Base-by-base conservation (phyloP, 805 yeast species). In the Saturnispora besseyi region DNA sequence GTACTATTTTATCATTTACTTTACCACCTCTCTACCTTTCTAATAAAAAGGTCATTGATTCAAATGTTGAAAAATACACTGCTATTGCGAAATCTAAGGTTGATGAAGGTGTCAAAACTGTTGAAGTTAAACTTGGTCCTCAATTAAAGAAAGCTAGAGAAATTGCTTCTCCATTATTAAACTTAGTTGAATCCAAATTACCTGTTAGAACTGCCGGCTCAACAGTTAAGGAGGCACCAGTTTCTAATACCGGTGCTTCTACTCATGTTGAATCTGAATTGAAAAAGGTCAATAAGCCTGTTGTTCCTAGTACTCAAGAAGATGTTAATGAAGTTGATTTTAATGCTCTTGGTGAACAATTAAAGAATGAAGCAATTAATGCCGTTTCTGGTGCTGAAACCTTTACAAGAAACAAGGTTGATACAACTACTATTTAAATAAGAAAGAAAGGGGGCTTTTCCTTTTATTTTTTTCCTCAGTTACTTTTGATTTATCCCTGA, bases 1-100 rank as follows among this genome's bases (percentile, higher is more conserved):
- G 79, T 41, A 80, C 82, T 45, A 66, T 86, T 45, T 62, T 73
- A 21, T 75, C 84, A 13, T 91, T 91, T 76, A 68, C 95, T 41
- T 71, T 78, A 42, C 98, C 98, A 52, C 78, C 76, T 29, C 61
- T 84, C 54, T 91, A 90, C 74, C 70, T 78, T 59, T 75, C 75
- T 57, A 81, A 85, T 77, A 82, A 87, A 75, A 75, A 75, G 62
- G 83, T 86, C 72, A 84, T 90, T 62, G 89, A 85, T 69, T 77
- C 77, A 44, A 75, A 78, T 41, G 75, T 81, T 41, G 74, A 73
- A 47, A 67, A 72, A 45, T 69, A 65, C 57, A 61, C 72, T 45
- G 64, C 71, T 48, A 52, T 75, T 33, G 80, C 79, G 44, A 75
- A 73, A 59, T 75, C 70, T 41, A 79, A 81, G 66, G 60, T 79